These are phyloP conservation scores for Diaporthe citri DNA, from an alignment of 2,329 filamentous ascomycete genomes.

Conservation along the genomic window DNA sequence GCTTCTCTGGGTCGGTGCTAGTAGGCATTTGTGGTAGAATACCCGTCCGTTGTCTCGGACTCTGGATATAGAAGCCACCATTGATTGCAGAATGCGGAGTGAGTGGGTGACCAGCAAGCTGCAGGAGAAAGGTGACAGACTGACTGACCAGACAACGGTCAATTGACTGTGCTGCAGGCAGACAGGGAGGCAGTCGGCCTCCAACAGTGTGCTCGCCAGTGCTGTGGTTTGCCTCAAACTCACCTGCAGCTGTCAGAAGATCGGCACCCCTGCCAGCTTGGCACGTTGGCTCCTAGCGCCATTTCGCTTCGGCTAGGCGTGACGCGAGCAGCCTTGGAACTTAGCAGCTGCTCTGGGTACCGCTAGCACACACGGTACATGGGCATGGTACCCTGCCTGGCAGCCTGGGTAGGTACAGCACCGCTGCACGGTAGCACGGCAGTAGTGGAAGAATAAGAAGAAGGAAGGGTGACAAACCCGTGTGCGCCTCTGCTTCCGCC, in stretches of 20 bases:
- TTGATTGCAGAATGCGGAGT: conserved; percentile 18
- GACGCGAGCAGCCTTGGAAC: conserved; percentile 28
- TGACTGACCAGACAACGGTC: background rate
- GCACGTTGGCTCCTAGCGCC: conserved; percentile 16
- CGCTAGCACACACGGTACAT: background rate
- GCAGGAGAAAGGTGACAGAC: conserved; percentile 11
- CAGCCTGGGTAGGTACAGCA: background rate
- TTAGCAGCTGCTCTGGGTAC: background rate
- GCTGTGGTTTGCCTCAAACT: conserved; percentile 25
- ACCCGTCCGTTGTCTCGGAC: conserved; percentile 2
- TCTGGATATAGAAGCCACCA: background rate
- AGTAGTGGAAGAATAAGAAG: background rate
- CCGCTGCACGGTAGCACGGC: background rate
- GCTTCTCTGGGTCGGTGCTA: background rate
- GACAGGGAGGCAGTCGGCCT: background rate
- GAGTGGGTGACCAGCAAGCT: conserved; percentile 6
- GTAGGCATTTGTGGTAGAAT: background rate
- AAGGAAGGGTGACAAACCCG: background rate
- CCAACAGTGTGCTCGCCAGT: background rate
- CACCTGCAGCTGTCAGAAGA: conserved; percentile 38
- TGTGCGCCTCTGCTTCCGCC: conserved; percentile 21
- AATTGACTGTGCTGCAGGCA: background rate
- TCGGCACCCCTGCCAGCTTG: conserved; percentile 25
- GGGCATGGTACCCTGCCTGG: background rate
- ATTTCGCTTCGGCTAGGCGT: conserved; percentile 33